Conservation (phyloP, 768 basidiomycete species). For the Naganishia friedmannii region DNA sequence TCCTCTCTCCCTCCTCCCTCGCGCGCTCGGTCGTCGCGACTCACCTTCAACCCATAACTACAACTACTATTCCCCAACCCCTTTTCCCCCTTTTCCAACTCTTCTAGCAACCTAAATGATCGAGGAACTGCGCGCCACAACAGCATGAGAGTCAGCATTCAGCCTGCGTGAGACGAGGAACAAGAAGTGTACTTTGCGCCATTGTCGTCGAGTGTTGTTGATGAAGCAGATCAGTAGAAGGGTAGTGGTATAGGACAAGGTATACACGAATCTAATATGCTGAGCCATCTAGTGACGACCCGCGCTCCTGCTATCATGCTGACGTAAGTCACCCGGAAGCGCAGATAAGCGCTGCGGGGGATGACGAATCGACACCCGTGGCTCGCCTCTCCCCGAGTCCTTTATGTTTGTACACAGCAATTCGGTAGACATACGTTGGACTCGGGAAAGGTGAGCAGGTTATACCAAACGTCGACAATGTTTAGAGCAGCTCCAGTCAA, state of each 20-base stretch:
- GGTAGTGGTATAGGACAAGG: background rate
- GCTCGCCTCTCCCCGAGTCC: too few species aligned
- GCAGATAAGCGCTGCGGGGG: background rate
- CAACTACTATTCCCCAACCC: slow-evolving; percentile 97
- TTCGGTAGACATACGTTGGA: too few species aligned
- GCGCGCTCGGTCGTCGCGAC: slow-evolving; percentile 8
- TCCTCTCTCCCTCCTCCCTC: background rate
- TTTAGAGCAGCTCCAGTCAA: slow-evolving; percentile 68
- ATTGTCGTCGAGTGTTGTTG: slow-evolving; percentile 3
- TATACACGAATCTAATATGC: background rate
- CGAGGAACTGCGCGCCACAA: slow-evolving; percentile 80
- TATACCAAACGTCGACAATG: slow-evolving; percentile 55
- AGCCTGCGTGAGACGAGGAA: background rate
- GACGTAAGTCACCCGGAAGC: too few species aligned
- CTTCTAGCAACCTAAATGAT: slow-evolving; percentile 93
- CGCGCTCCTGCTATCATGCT: background rate
- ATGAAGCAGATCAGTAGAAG: background rate
- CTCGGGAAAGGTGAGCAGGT: too few species aligned
- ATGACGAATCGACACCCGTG: background rate
- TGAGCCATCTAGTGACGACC: background rate
- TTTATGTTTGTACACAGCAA: too few species aligned
- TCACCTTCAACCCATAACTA: slow-evolving; percentile 82
- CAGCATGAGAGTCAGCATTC: background rate
- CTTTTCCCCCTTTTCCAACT: slow-evolving; percentile 99
- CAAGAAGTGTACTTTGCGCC: slow-evolving; percentile 19